Conservation (phyloP, 176 grass and related monocot species). For the Rhipidocladum racemiflorum region DNA sequence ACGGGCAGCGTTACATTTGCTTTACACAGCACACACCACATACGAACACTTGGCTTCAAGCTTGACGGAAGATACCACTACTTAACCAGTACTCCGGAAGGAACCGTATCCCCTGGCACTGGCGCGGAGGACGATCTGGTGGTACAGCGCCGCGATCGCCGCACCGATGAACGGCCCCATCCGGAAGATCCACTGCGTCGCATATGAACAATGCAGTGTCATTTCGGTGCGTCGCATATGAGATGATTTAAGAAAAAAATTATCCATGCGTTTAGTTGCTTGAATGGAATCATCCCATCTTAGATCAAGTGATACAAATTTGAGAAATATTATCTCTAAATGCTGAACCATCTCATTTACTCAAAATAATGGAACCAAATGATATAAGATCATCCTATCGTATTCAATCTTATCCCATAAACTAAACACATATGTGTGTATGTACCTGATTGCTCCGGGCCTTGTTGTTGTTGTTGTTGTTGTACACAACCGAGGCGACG, state of each 20-base stretch:
- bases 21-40: neutral
- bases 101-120: conserved; percentile 47
- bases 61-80: neutral
- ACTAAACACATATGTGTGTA: no score
- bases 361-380: no score
- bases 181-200: conserved; percentile 76
- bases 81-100: conserved; percentile 35
- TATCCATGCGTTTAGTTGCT: no score
- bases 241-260: no score
- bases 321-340: no score
- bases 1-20: neutral
- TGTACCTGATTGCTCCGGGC: conserved; percentile 46
- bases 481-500: conserved; percentile 38
- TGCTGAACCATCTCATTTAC: no score
- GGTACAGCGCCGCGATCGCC: conserved; percentile 61
- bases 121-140: conserved; percentile 68
- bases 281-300: no score
- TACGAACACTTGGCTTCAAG: neutral
- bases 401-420: no score
- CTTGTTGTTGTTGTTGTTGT: conserved; percentile 31
- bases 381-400: no score
- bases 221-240: no score
- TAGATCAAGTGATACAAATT: no score
- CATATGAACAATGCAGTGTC: neutral
- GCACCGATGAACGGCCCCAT: conserved; percentile 65